A percentile compares a stretch with the other conserved stretches of the same genome.
These are phyloP conservation scores for Heterobasidion occidentale DNA, from an alignment of 1,284 basidiomycete genomes.

Conservation along the genomic window DNA sequence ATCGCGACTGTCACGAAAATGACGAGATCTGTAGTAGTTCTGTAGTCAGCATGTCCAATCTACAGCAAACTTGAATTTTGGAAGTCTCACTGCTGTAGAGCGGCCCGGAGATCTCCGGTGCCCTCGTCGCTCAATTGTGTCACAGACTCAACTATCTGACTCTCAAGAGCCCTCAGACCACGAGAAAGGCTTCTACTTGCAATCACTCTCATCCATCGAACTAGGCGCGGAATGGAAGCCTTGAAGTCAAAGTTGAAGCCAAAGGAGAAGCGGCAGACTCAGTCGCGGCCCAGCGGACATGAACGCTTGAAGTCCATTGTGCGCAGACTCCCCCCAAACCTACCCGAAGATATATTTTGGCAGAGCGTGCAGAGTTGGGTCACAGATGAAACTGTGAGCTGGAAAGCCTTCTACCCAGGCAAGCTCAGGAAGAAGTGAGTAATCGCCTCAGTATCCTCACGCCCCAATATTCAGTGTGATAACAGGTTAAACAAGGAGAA, in stretches of 20 bases:
- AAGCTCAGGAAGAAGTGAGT: constrained; percentile 68
- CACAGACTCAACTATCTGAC: too few relatives aligned
- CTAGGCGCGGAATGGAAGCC: neutral
- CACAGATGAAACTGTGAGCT: constrained; percentile 59
- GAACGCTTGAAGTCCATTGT: constrained; percentile 86
- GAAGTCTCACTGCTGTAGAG: too few relatives aligned
- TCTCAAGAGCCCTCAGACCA: too few relatives aligned
- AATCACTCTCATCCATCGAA: neutral
- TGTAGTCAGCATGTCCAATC: too few relatives aligned
- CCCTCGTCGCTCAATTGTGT: too few relatives aligned
- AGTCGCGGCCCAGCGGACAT: constrained; percentile 7
- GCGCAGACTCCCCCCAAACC: constrained; percentile 82
- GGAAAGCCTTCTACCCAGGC: constrained; percentile 64
- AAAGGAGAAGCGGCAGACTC: neutral
- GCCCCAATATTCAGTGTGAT: neutral
- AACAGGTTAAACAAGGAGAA: constrained; percentile 72
- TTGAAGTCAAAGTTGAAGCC: neutral
- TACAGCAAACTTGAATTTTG: too few relatives aligned
- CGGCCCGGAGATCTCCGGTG: too few relatives aligned
- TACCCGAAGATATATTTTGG: constrained; percentile 94
- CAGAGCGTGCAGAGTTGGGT: constrained; percentile 83
- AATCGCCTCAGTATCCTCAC: neutral
- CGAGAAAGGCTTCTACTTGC: neutral
- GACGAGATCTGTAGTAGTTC: too few relatives aligned
- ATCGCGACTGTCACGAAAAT: too few relatives aligned